A percentile compares a stretch with the other conserved stretches of the same genome.
phyloP scores from a whole-genome alignment of 345 rosid species.

The Brassica nigra region DNA sequence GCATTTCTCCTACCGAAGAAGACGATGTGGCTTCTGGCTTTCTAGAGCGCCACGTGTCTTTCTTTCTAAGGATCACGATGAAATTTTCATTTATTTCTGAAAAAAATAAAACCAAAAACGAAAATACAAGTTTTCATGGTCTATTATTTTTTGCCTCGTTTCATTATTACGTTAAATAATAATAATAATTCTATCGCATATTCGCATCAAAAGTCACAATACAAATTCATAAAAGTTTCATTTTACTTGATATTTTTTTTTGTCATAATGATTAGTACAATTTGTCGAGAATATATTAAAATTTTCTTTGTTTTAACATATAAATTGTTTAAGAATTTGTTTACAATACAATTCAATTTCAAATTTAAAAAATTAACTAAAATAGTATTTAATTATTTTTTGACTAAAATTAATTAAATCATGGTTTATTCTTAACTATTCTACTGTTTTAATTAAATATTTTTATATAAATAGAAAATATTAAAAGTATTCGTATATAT shows the following conservation, averaged over 20 bases:
- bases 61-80: slow-evolving; percentile 25
- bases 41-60: slow-evolving; percentile 38
- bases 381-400: too few species aligned
- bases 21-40: slow-evolving; percentile 40
- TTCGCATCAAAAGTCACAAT: slow-evolving; percentile 6
- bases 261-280: neutral
- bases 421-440: too few species aligned
- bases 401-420: too few species aligned
- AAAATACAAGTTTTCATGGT: neutral
- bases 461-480: too few species aligned
- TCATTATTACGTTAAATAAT: neutral
- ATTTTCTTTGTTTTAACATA: neutral
- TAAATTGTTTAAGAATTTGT: too few species aligned
- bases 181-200: neutral
- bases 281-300: neutral
- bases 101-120: neutral
- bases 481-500: too few species aligned
- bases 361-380: too few species aligned
- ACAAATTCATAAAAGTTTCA: neutral
- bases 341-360: too few species aligned
- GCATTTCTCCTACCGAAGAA: slow-evolving; percentile 8
- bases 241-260: too few species aligned
- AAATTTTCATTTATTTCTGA: neutral
- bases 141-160: neutral
- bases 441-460: too few species aligned